Base-by-base conservation (phyloP, 2,329 filamentous ascomycete genomes). In the Stagonosporopsis chrysanthemi region DNA sequence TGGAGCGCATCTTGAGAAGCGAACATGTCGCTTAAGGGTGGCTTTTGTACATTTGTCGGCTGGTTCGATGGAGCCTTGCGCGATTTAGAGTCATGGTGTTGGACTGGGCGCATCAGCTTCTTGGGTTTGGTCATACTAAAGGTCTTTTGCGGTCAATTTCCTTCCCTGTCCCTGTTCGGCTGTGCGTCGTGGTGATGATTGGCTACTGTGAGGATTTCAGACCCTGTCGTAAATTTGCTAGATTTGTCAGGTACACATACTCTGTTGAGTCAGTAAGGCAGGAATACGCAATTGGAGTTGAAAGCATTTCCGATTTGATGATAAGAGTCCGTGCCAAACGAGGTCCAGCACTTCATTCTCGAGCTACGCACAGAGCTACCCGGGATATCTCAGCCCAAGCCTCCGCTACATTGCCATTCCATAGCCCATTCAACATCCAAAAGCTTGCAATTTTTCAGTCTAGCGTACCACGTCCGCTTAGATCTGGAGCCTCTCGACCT, bases 401-500 rank as follows among this genome's bases (percentile, higher is more conserved):
- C 39, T 42, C 64, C 51, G 47, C 35, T 64, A 22, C 39, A 19
- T 42, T 65, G 61, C 47, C 47, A 35, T 26, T 35, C 51, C 63
- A 49, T 65, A 67, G 56, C 62, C 56, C 53, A 56, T 64, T 42
- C 56, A 56, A 48, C 46, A 61, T 49, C n/a, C 45, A 19, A 46
- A 42, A 35, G 38, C 45, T 41, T 23, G 41, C 39, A 52, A 35
- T 15, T 24, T 2, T 12, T 23, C 6, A 42, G 17, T 58, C 51
- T 35, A 54, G 41, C 41, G 39, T 35, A 26, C 8, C 3, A 19
- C 15, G 7, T 54, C 46, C 26, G 50, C 41, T 59, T 80, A 97
- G 81, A 97, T 97, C 83, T 94, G 92, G 68, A 97, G 85, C 71
- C 93, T 87, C 85, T 98, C 94, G 53, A 98, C 91, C 87, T 97